phyloP scores from a whole-genome alignment of 257 asterid genomes.

The Nicotiana tabacum region DNA sequence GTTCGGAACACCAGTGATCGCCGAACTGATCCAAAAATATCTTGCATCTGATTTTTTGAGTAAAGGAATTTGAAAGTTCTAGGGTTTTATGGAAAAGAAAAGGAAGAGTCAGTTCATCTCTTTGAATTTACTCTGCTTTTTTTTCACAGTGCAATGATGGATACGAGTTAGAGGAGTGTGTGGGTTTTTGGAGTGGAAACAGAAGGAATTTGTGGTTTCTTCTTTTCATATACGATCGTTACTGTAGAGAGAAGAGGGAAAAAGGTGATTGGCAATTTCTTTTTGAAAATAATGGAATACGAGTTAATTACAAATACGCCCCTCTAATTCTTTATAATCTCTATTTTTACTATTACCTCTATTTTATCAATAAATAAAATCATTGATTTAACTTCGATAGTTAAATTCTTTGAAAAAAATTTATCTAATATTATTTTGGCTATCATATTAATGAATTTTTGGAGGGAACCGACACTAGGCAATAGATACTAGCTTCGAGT shows the following conservation, averaged over 20 bases:
- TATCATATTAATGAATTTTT: too few species aligned
- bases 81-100: background rate
- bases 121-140: background rate
- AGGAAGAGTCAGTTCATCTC: background rate
- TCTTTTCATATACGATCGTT: constrained; percentile 17
- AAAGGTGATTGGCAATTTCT: background rate
- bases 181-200: background rate
- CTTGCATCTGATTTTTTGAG: constrained; percentile 58
- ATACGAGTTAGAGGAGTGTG: background rate
- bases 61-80: background rate
- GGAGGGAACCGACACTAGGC: too few species aligned
- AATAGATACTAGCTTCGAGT: too few species aligned
- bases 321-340: background rate
- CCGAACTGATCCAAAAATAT: constrained; percentile 87
- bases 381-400: background rate
- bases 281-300: constrained; percentile 15
- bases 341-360: background rate
- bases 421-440: too few species aligned
- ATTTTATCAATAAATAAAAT: background rate
- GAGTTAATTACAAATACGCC: background rate
- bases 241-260: constrained; percentile 13
- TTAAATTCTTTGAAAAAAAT: too few species aligned
- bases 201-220: constrained; percentile 11
- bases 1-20: constrained; percentile 92
- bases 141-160: background rate